phyloP scores from a whole-genome alignment of 768 basidiomycete genomes.

The Lentinula detonsa region DNA sequence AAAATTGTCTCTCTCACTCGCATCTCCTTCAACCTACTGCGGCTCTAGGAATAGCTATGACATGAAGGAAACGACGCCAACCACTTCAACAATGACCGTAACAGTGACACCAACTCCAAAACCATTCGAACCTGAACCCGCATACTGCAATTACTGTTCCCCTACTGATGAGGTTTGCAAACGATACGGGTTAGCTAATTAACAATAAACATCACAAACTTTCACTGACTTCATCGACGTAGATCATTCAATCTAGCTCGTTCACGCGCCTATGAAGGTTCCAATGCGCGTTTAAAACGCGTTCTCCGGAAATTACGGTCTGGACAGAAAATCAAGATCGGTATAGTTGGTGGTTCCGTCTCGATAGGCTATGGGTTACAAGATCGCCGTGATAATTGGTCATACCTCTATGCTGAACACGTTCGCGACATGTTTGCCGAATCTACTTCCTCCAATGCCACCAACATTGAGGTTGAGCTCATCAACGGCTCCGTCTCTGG shows the following conservation, averaged over 20 bases:
- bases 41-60: not conserved
- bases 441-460: not conserved
- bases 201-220: no score
- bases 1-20: not conserved
- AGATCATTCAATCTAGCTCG: not conserved
- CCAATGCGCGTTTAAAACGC: not conserved
- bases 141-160: not conserved
- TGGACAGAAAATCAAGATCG: not conserved
- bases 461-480: not conserved
- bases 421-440: not conserved
- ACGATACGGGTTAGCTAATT: not conserved
- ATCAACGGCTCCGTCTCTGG: not conserved
- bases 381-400: not conserved
- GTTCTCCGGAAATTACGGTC: not conserved
- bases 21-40: not conserved
- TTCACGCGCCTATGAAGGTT: slow-evolving; percentile 1
- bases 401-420: not conserved
- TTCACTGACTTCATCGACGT: not conserved
- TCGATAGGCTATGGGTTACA: not conserved
- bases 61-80: not conserved
- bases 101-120: not conserved
- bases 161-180: not conserved
- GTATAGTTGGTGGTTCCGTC: not conserved
- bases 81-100: not conserved
- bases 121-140: not conserved